These are phyloP conservation scores for Zopfochytrium polystomum DNA, from an alignment of 371 early-diverging fungal genomes.

Conservation along the genomic window DNA sequence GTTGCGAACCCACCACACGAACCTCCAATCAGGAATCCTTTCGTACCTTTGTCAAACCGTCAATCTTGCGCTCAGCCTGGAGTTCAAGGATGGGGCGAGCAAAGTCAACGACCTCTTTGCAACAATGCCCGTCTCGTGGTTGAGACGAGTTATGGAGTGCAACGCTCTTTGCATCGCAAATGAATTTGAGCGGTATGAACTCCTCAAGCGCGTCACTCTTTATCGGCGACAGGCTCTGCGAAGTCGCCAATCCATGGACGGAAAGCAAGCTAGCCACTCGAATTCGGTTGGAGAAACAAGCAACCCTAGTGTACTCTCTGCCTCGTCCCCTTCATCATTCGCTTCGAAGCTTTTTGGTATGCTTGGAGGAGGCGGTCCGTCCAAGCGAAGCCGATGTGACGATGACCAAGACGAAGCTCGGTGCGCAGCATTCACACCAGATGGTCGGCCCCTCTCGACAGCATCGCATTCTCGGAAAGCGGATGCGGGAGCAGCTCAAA, in stretches of 20 bases:
- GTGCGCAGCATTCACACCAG: neutral
- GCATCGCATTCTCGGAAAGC: neutral
- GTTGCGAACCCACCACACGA: conserved; percentile 7
- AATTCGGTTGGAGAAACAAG: neutral
- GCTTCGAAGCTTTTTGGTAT: neutral
- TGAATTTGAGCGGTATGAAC: conserved; percentile 36
- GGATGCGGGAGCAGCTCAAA: neutral
- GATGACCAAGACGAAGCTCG: neutral
- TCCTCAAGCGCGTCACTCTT: conserved; percentile 26
- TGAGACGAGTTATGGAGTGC: conserved; percentile 29
- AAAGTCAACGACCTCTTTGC: conserved; percentile 8
- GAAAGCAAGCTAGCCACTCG: neutral
- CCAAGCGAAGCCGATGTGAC: neutral
- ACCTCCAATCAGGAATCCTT: conserved; percentile 15
- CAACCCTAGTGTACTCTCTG: neutral
- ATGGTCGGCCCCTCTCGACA: neutral
- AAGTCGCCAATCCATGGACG: no score
- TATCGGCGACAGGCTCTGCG: conserved; percentile 4
- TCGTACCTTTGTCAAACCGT: conserved; percentile 23
- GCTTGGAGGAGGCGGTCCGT: neutral
- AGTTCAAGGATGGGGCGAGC: neutral
- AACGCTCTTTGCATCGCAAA: conserved; percentile 24
- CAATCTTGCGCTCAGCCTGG: conserved; percentile 3
- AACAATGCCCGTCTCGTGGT: conserved; percentile 31
- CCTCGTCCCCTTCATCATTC: neutral